These are phyloP conservation scores for Mycena capillaripes DNA, from an alignment of 768 basidiomycete species.

Conservation along the genomic window DNA sequence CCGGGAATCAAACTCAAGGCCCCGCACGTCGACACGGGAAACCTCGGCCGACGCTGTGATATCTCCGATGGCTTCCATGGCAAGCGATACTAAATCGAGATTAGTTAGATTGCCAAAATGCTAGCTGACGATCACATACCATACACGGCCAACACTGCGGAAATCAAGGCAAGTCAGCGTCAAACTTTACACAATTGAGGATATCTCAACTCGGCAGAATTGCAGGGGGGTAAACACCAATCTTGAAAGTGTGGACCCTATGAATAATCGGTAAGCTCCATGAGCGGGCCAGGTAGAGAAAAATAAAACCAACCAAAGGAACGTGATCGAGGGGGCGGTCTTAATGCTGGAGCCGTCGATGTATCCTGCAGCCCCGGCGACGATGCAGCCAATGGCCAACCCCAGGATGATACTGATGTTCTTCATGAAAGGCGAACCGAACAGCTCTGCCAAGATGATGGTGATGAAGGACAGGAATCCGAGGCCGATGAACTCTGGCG, in stretches of 20 bases:
- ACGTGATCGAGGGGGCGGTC: conserved; percentile 83
- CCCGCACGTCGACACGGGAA: conserved; percentile 75
- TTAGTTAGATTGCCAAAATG: conserved; percentile 30
- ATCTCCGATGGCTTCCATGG: conserved; percentile 30
- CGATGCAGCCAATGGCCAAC: conserved; percentile 82
- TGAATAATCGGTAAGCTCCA: conserved; percentile 49
- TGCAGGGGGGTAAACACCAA: conserved; percentile 43
- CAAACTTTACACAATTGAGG: conserved; percentile 53
- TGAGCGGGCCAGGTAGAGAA: too few relatives aligned
- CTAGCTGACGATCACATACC: conserved; percentile 44
- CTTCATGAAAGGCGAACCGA: conserved; percentile 89
- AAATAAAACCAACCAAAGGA: conserved; percentile 79
- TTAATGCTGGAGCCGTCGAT: conserved; percentile 77
- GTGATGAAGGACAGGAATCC: conserved; percentile 86
- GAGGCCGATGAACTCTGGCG: conserved; percentile 87
- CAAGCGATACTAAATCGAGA: conserved; percentile 16
- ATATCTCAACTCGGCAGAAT: conserved; percentile 52
- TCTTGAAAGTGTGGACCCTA: conserved; percentile 39
- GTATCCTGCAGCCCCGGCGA: conserved; percentile 84
- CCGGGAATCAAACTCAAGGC: conserved; percentile 82
- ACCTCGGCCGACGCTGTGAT: conserved; percentile 62
- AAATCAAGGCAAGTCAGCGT: not conserved
- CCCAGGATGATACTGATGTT: conserved; percentile 85
- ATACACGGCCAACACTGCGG: conserved; percentile 64
- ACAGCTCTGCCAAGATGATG: conserved; percentile 85